Conservation (phyloP, 345 rosid species). For the Euphorbia lathyris region DNA sequence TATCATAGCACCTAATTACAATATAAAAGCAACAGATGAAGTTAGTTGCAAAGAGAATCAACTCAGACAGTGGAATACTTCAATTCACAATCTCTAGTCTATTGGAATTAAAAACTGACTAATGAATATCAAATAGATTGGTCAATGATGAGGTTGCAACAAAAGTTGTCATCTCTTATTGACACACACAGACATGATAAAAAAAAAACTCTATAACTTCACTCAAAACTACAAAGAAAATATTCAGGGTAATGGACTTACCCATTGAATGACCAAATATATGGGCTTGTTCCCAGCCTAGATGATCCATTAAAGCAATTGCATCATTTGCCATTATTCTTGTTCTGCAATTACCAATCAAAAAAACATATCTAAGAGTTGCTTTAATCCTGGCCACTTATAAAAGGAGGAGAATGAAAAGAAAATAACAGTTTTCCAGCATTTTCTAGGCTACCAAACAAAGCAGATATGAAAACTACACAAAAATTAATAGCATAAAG, state of each 20-base stretch:
- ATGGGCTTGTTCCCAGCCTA: slow-evolving; percentile 85
- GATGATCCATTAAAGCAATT: slow-evolving; percentile 73
- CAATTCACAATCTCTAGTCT: neutral
- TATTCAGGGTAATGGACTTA: slow-evolving; percentile 22
- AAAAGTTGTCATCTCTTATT: neutral
- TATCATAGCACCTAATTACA: slow-evolving; percentile 81
- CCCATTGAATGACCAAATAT: slow-evolving; percentile 98
- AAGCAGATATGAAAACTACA: neutral
- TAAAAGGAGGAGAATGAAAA: neutral
- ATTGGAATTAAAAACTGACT: neutral
- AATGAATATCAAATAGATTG: neutral
- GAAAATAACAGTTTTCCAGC: neutral
- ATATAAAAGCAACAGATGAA: neutral
- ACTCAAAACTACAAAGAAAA: neutral
- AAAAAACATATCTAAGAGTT: neutral
- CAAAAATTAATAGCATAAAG: neutral
- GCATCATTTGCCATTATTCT: slow-evolving; percentile 89
- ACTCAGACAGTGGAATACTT: neutral
- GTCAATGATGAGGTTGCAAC: neutral
- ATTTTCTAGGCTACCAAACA: neutral
- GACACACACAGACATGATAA: neutral
- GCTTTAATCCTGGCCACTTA: neutral
- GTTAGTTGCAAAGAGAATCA: neutral
- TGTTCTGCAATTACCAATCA: slow-evolving; percentile 50
- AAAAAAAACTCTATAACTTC: neutral